Base-by-base conservation (phyloP, 2,329 filamentous ascomycete species). In the Seiridium cupressi region DNA sequence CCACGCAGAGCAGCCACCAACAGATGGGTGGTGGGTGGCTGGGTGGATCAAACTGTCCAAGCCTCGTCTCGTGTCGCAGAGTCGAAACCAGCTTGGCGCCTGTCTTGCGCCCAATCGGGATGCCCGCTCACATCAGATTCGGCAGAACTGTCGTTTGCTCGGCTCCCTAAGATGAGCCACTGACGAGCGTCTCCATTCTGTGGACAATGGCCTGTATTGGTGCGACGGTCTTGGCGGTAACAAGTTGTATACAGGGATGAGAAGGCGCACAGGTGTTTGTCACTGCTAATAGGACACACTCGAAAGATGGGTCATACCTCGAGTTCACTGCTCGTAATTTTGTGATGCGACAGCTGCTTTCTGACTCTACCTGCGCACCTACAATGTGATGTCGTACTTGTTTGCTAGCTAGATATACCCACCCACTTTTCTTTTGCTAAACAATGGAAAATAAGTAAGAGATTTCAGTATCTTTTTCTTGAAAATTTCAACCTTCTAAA, bases 1-100 rank as follows among this genome's bases (percentile, higher is more conserved):
- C 18, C 18, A 26, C 18, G 18, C 18, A 26, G 18, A 26, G 18
- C 18, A 26, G 18, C 18, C 18, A 26, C 18, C 18, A 42, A 42
- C 7, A 13, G 38, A 42, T 42, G 32, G 5, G 34, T 7, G 13
- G 3, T 18, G 49, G 34, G 31, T n/a, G 31, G 49, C 18, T 26
- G 18, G 32, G 49, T 53, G 49, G 49, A 53, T 53, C 49, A 53
- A n/a, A 53, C 49, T 11, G 49, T 38, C 34, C 18, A 35, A 38
- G 40, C 54, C 44, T 47, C 54, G 54, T 34, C 44, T 42, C 42
- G 40, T 57, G 54, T 57, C 32, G 44, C 54, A 57, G 54, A 57
- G 31, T 57, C 32, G 18, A 38, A 57, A 57, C 49, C 31, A 36
- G 32, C 49, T 53, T 53, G 49, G 49, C 49, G 49, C 32, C 42